These are phyloP conservation scores for Posidonia australis DNA, from an alignment of 106 monocot genomes.

Conservation along the genomic window DNA sequence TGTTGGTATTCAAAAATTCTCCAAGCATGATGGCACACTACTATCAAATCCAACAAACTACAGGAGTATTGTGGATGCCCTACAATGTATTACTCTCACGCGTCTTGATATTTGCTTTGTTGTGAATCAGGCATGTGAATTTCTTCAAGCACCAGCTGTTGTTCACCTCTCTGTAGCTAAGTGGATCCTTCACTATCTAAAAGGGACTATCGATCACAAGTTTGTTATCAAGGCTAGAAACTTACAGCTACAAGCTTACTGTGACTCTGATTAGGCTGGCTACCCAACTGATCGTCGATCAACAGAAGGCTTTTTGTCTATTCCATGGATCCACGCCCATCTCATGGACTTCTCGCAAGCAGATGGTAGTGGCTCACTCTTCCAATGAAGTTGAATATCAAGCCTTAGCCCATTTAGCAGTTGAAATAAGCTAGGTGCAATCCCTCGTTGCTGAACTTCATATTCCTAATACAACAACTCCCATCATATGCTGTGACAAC, in stretches of 20 bases:
- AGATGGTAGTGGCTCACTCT: neutral
- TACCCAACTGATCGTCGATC: neutral
- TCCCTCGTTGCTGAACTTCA: neutral
- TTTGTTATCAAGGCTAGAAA: too few relatives aligned
- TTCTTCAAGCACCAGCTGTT: neutral
- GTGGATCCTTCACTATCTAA: too few relatives aligned
- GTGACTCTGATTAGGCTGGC: too few relatives aligned
- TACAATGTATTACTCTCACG: too few relatives aligned
- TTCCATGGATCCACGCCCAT: neutral
- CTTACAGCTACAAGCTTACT: neutral
- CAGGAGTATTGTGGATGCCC: too few relatives aligned
- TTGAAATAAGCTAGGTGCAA: neutral
- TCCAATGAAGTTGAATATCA: neutral
- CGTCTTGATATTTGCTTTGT: too few relatives aligned
- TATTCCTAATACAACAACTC: neutral
- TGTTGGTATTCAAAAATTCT: too few relatives aligned
- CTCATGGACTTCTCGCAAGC: neutral
- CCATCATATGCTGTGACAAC: neutral
- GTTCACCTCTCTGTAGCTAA: neutral
- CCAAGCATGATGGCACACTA: neutral
- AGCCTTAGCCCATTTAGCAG: neutral
- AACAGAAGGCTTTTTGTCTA: constrained; percentile 1
- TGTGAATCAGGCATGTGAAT: too few relatives aligned
- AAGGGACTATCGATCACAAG: too few relatives aligned
- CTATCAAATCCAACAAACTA: too few relatives aligned